Evolutionary conservation across 2,329 filamentous ascomycete genomes (phyloP).

Genomic region (Microcyclosporella mali): DNA sequence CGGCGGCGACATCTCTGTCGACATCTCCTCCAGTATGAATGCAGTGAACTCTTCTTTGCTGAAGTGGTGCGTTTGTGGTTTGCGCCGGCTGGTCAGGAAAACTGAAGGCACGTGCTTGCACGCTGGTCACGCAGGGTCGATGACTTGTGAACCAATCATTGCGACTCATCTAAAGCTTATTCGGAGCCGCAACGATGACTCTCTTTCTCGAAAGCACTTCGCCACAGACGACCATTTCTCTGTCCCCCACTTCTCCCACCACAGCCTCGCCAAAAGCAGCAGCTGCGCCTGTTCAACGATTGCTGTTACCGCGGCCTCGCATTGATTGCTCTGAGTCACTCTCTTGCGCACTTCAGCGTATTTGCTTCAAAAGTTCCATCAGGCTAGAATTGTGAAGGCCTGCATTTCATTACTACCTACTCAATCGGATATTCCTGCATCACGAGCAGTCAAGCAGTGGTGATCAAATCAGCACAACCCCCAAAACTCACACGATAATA

Average conservation of each 20-base stretch:
- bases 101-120: neutral
- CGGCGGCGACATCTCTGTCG: slow-evolving; percentile 11
- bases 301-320: too few species aligned
- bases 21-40: too few species aligned
- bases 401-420: slow-evolving; percentile 8
- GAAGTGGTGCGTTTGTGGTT: too few species aligned
- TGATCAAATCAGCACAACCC: too few species aligned
- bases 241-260: neutral
- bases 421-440: neutral
- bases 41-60: too few species aligned
- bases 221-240: neutral
- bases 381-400: slow-evolving; percentile 16
- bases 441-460: neutral
- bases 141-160: too few species aligned
- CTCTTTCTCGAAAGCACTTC: slow-evolving; percentile 1
- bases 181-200: neutral
- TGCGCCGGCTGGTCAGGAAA: neutral
- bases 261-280: neutral
- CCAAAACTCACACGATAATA: too few species aligned
- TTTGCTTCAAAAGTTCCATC: slow-evolving; percentile 12
- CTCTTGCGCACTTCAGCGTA: slow-evolving; percentile 4
- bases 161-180: too few species aligned
- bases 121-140: neutral
- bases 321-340: slow-evolving; percentile 1
- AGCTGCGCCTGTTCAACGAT: too few species aligned